Conservation (phyloP, 192 early-diverging fungal genomes). For the Entomortierella lignicola region DNA sequence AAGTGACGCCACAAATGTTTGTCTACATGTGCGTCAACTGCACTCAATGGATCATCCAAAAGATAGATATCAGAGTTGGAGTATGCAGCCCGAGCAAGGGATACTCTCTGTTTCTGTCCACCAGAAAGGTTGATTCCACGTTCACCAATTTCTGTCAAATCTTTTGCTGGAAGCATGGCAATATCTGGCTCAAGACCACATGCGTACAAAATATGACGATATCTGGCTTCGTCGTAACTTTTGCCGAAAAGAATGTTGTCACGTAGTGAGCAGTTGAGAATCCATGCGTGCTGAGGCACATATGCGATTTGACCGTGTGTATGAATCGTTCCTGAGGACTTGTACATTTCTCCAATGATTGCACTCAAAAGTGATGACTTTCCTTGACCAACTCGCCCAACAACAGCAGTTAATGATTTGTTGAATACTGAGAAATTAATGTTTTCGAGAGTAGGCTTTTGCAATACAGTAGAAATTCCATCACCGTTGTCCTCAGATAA, state of each 20-base stretch:
- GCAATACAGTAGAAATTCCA: background rate
- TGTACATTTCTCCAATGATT: constrained; percentile 91
- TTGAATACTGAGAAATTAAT: constrained; percentile 54
- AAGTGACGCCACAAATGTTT: constrained; percentile 77
- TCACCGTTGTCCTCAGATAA: background rate
- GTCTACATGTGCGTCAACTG: constrained; percentile 67
- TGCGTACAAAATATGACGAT: constrained; percentile 70
- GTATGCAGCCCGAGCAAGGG: constrained; percentile 85
- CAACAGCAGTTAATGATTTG: constrained; percentile 65
- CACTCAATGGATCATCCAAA: constrained; percentile 88
- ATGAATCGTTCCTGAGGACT: constrained; percentile 64
- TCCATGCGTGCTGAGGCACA: constrained; percentile 90
- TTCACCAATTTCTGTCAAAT: constrained; percentile 76
- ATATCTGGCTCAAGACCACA: constrained; percentile 82
- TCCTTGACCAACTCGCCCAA: constrained; percentile 68
- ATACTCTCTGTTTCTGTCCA: constrained; percentile 91
- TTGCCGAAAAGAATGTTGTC: constrained; percentile 94
- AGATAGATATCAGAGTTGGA: constrained; percentile 80
- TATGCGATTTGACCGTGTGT: constrained; percentile 75
- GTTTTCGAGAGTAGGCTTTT: constrained; percentile 24
- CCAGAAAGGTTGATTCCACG: constrained; percentile 73
- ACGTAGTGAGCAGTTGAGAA: constrained; percentile 89
- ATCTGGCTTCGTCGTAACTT: constrained; percentile 67
- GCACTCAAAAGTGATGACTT: constrained; percentile 62
- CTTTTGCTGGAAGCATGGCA: constrained; percentile 70